These are phyloP conservation scores for Trifolium dubium DNA, from an alignment of 306 rosid genomes.

Conservation along the genomic window DNA sequence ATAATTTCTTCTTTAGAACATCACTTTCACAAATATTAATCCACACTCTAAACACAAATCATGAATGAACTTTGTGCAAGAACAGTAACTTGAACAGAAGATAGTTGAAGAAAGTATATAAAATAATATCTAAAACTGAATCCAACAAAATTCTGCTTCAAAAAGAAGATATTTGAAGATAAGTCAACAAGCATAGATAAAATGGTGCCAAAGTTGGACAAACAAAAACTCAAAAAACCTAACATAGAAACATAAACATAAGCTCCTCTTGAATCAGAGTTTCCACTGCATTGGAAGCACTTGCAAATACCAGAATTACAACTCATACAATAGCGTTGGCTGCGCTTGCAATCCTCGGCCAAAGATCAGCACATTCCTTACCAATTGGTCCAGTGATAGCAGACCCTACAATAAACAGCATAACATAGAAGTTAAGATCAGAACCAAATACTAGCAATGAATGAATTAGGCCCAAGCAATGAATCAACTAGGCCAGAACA, in stretches of 20 bases:
- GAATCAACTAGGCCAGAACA: background rate
- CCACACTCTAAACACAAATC: background rate
- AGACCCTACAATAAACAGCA: constrained; percentile 53
- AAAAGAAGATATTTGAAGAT: background rate
- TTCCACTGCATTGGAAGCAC: constrained; percentile 72
- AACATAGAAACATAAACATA: background rate
- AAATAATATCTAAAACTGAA: too few species aligned
- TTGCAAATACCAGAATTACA: constrained; percentile 49
- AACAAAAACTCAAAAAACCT: constrained; percentile 24
- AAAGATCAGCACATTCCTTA: constrained; percentile 90
- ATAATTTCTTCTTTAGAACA: background rate
- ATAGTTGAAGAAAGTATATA: background rate
- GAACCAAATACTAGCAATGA: background rate
- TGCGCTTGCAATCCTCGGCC: constrained; percentile 98
- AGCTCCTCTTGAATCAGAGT: background rate
- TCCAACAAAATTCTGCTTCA: too few species aligned
- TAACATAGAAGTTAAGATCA: background rate
- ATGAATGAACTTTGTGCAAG: background rate
- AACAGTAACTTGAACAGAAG: background rate
- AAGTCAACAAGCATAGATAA: background rate
- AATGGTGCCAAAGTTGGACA: background rate
- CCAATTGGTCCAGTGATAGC: constrained; percentile 92
- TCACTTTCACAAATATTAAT: background rate
- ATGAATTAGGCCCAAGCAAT: background rate
- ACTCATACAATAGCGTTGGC: constrained; percentile 81